Evolutionary conservation across 345 rosid genomes (phyloP), one percentile per base, ranked within the genome.

Genomic region (Schrenkiella parvula): DNA sequence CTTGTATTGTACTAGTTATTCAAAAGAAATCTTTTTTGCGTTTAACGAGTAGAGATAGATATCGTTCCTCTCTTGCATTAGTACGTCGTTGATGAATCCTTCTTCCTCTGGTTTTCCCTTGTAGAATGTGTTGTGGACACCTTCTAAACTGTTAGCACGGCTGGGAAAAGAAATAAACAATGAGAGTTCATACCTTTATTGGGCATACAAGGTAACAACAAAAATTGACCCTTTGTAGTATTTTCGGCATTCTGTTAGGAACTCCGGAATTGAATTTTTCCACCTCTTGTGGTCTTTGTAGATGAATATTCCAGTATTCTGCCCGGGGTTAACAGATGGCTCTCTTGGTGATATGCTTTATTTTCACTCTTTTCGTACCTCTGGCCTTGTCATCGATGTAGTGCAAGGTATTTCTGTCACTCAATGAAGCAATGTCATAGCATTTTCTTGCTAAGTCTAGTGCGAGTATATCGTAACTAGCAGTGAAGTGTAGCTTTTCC

Each of bases 251-350:
- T 7, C 0, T 51, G 55, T 32, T 34, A 4, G 31, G 62, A 34
- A 48, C 34, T 29, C 13, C 0, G 0, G 8, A 12, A 46, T 28
- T 54, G 31, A 62, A 1, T 17, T 22, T 44, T 47, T 19, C 8
- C 34, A 1, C 1, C 10, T 41, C n/a, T 0, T 58, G 14, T 66
- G 72, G 52, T 60, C 35, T 66, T 59, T 87, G 70, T 86, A 95
- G 99, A 89, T 91, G 82, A 77, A 86, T 44, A 83, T 91, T 81
- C 96, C 98, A 1, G 99, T 89, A 37, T 95, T 82, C 80, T 95
- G 99, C 69, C 98, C 98, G 0, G 96, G 93, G 28, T 68, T 89
- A 75, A 95, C 97, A 13, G 99, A 95, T 85, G 99, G 99, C 71
- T 91, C 99, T 23, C 68, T 95, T 19, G 99, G 98, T 35, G 97